phyloP scores from a whole-genome alignment of 805 yeast species.

The Saccharomycopsis sp. region DNA sequence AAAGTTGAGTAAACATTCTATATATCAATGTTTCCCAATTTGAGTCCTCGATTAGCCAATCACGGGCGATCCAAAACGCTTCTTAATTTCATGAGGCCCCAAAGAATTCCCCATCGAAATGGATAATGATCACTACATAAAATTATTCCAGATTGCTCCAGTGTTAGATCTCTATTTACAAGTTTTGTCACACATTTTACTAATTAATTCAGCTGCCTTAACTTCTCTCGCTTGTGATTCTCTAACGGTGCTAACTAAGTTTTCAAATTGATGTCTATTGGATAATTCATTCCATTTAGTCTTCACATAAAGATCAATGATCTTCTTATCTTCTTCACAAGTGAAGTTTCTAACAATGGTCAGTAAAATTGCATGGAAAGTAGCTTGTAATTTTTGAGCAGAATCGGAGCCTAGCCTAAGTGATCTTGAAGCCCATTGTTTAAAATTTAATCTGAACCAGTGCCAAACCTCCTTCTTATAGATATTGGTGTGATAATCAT shows the following conservation, averaged over 20 bases:
- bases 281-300: background rate
- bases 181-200: no score
- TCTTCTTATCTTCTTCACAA: slow-evolving; percentile 42
- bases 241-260: background rate
- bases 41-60: no score
- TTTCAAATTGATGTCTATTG: slow-evolving; percentile 4
- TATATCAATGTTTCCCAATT: no score
- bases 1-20: no score
- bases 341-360: slow-evolving; percentile 31
- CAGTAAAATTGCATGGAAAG: slow-evolving; percentile 37
- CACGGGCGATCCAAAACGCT: no score
- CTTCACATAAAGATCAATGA: slow-evolving; percentile 7
- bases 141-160: no score
- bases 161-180: no score
- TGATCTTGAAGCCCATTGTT: slow-evolving; percentile 44
- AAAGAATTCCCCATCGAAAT: no score
- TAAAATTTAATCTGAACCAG: slow-evolving; percentile 51
- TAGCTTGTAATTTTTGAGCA: slow-evolving; percentile 39
- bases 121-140: no score
- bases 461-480: slow-evolving; percentile 35
- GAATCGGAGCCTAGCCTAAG: slow-evolving; percentile 39
- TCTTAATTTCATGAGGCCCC: no score
- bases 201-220: background rate
- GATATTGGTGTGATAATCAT: slow-evolving; percentile 4
- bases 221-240: background rate